phyloP scores from a whole-genome alignment of 2,329 filamentous ascomycete species.

The Whalleya microplaca region DNA sequence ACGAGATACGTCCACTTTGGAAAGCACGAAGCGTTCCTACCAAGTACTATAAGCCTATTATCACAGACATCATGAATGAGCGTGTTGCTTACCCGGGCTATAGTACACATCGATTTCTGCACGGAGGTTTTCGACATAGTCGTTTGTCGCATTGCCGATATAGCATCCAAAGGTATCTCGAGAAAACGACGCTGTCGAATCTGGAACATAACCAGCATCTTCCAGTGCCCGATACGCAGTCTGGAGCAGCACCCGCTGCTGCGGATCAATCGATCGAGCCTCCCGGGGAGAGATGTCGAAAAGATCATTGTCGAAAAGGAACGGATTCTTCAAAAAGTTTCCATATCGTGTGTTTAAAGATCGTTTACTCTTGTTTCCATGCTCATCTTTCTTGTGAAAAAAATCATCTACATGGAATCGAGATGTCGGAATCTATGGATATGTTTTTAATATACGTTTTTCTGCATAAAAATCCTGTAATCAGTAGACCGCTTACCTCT shows the following conservation, averaged over 20 bases:
- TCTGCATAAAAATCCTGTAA: not conserved
- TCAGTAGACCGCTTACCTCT: conserved; percentile 2
- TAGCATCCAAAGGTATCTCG: conserved; percentile 17
- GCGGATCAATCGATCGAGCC: conserved; percentile 16
- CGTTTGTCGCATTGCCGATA: conserved; percentile 15
- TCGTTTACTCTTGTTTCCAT: conserved; percentile 8
- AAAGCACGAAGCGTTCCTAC: conserved; percentile 18
- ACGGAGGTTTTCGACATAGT: conserved; percentile 19
- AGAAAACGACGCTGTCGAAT: conserved; percentile 14
- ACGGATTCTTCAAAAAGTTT: conserved; percentile 20
- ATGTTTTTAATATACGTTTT: not conserved
- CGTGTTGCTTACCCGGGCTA: conserved; percentile 6
- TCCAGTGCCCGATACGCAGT: conserved; percentile 11
- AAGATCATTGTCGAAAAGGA: conserved; percentile 19
- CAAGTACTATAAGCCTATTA: not conserved
- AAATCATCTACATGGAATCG: conserved; percentile 16
- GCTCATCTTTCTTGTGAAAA: conserved; percentile 10
- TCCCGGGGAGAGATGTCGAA: conserved; percentile 27
- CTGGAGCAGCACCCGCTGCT: conserved; percentile 18
- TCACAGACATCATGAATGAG: not conserved
- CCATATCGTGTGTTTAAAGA: conserved; percentile 13
- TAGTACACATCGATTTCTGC: conserved; percentile 17
- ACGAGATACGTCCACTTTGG: conserved; percentile 19
- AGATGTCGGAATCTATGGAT: conserved; percentile 8
- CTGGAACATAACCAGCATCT: conserved; percentile 10